These are phyloP conservation scores for Coemansia sp. DNA, from an alignment of 192 early-diverging fungal species.

Conservation along the genomic window DNA sequence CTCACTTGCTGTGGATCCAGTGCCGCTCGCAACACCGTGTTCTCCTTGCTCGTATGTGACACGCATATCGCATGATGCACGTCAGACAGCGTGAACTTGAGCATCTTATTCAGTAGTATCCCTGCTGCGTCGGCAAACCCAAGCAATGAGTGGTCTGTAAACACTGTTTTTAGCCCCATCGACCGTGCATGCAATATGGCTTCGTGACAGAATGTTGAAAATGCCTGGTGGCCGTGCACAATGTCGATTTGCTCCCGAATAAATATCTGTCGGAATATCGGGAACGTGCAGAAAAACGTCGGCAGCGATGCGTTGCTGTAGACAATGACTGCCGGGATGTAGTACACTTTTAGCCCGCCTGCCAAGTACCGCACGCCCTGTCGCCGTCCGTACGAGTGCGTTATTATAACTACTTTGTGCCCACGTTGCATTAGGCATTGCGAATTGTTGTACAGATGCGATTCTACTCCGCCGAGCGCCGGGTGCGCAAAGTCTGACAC, in stretches of 20 bases:
- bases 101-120: conserved; percentile 94
- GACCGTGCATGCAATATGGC: conserved; percentile 93
- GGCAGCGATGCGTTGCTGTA: conserved; percentile 87
- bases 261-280: conserved; percentile 88
- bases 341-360: conserved; percentile 93
- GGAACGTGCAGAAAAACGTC: conserved; percentile 87
- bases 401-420: conserved; percentile 94
- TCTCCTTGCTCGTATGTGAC: conserved; percentile 98
- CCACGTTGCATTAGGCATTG: conserved; percentile 85
- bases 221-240: conserved; percentile 96
- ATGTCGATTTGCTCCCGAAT: conserved; percentile 89
- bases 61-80: conserved; percentile 98
- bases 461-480: conserved; percentile 94
- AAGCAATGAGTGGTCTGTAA: conserved; percentile 97
- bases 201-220: conserved; percentile 93
- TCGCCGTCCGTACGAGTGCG: conserved; percentile 81
- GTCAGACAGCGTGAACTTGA: conserved; percentile 97
- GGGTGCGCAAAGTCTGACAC: conserved; percentile 99
- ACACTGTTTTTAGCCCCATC: conserved; percentile 90
- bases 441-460: conserved; percentile 88
- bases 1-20: conserved; percentile 87
- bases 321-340: conserved; percentile 82
- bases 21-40: conserved; percentile 92
- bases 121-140: conserved; percentile 93
- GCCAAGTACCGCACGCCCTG: conserved; percentile 88